These are phyloP conservation scores for Spergularia bocconei DNA, from an alignment of 148 eudicot species.

Conservation along the genomic window DNA sequence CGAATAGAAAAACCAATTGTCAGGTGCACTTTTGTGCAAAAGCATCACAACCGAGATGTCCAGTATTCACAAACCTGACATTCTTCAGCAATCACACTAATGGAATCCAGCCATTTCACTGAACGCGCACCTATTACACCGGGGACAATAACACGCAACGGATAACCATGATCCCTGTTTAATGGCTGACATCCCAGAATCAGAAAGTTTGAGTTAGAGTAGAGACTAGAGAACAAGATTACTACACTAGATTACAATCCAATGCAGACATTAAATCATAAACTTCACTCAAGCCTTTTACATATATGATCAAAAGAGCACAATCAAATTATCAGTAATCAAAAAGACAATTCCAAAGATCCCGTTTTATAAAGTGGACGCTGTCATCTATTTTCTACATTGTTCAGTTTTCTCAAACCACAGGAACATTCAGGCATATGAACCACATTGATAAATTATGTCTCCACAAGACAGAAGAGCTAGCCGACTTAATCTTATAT, in stretches of 20 bases:
- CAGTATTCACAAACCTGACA: constrained; percentile 58
- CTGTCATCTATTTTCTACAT: not conserved
- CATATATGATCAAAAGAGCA: not conserved
- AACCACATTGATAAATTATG: not conserved
- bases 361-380: not conserved
- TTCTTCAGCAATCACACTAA: constrained; percentile 75
- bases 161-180: constrained; percentile 97
- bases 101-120: constrained; percentile 90
- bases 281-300: not conserved
- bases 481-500: not conserved
- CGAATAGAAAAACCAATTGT: constrained; percentile 13
- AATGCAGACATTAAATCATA: constrained; percentile 4
- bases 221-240: constrained; percentile 2
- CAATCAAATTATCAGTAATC: not conserved
- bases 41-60: not conserved
- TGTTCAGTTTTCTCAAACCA: not conserved
- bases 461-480: not conserved
- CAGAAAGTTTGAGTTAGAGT: constrained; percentile 12
- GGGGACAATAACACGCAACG: constrained; percentile 86
- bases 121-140: constrained; percentile 99
- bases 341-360: not conserved
- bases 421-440: not conserved
- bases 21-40: constrained; percentile 4
- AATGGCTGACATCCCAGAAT: constrained; percentile 50
- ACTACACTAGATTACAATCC: not conserved